A percentile compares a stretch with the other conserved stretches of the same genome.
Evolutionary conservation across 129 eudicot species (phyloP).

Genomic region (Arctium lappa): DNA sequence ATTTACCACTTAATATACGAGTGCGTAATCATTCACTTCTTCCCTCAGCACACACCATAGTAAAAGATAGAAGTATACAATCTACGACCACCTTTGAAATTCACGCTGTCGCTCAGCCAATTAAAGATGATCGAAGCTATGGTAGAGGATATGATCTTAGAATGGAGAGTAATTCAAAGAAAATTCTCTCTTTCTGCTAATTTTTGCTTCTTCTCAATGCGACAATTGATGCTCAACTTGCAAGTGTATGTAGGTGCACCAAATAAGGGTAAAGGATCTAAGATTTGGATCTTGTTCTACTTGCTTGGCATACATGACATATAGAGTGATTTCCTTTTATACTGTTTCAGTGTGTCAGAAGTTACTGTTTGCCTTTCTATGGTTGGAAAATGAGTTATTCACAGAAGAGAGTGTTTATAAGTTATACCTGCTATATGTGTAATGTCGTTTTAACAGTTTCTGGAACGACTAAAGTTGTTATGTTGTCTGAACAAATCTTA

Average conservation of each 20-base stretch:
- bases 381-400: not conserved
- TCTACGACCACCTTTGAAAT: not conserved
- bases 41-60: too few species aligned
- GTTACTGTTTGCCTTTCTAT: not conserved
- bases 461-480: conserved; percentile 14
- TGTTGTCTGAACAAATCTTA: not conserved
- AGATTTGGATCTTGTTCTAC: not conserved
- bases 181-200: not conserved
- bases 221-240: not conserved
- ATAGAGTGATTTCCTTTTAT: not conserved
- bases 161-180: not conserved
- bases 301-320: not conserved
- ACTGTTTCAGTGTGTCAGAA: not conserved
- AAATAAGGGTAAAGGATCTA: not conserved
- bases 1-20: not conserved
- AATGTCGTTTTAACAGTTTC: not conserved
- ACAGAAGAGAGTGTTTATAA: not conserved
- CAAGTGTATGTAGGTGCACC: not conserved
- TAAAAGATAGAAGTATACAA: too few species aligned
- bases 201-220: not conserved
- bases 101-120: not conserved
- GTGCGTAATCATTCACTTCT: too few species aligned
- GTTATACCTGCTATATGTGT: not conserved
- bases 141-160: not conserved
- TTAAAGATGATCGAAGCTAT: not conserved